Evolutionary conservation across 169 alveolate species (phyloP), one percentile per base, ranked within the genome.

Genomic region (Babesia divergens): DNA sequence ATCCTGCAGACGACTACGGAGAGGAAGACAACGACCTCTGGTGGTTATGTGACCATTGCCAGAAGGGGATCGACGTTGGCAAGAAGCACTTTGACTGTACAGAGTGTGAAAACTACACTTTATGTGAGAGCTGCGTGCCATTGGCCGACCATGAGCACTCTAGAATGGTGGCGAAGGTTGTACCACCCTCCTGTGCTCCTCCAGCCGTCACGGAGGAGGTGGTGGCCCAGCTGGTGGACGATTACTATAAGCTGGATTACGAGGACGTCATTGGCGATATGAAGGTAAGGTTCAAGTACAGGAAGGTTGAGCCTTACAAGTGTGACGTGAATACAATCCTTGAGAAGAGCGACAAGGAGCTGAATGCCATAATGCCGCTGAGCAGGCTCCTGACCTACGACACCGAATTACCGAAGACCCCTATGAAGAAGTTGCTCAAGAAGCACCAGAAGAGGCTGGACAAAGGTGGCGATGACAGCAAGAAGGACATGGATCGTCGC

Each of bases 181-280:
- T 84, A 20, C 92, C 90, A 6, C 40, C 69, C 18, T 13, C 53
- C 7, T 77, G 82, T 31, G 66, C 82, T 5, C 82, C 83, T 29
- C 82, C 86, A 1, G 62, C 14, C 38, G 58, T 24, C n/a, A 35
- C 31, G 29, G n/a, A 20, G 6, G 69, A 69, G 49, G 43, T 14
- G 9, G 1, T 66, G 53, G 38, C 35, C n/a, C 24, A 52, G 53
- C 26, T 66, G 31, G 55, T 28, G 38, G 77, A 66, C 43, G 84
- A 72, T 3, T 72, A 49, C 69, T 66, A 66, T 62, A 67, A 69
- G 22, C 64, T 77, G 37, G 92, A 76, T 43, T 86, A 83, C 44
- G 92, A 86, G 49, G 92, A 86, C 82, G 43, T 75, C 44, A 83
- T 86, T 50, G 90, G 86, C 18, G 92, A 86, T 67, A 70, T 86